phyloP scores from a whole-genome alignment of 2,329 filamentous ascomycete genomes.

The Teratosphaeria epicoccoides region DNA sequence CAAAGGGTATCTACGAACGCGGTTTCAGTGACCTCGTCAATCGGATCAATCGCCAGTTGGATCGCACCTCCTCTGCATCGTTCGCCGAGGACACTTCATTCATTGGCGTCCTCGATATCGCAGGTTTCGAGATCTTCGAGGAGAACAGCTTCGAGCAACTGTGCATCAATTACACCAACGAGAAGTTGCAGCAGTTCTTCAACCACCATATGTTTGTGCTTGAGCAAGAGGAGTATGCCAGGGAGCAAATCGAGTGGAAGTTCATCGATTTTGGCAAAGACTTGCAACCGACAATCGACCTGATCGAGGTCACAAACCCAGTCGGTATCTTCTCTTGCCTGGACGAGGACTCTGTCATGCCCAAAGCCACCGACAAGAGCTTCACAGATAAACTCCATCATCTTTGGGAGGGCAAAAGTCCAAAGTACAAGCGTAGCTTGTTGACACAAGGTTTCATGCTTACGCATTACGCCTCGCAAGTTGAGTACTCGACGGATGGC shows the following conservation, averaged over 20 bases:
- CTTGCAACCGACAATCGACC: constrained; percentile 90
- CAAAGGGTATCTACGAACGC: constrained; percentile 96
- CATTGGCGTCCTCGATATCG: constrained; percentile 97
- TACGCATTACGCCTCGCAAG: constrained; percentile 94
- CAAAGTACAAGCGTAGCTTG: constrained; percentile 82
- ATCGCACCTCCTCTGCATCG: constrained; percentile 59
- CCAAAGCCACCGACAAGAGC: constrained; percentile 90
- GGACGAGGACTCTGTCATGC: constrained; percentile 97
- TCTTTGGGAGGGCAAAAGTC: constrained; percentile 90
- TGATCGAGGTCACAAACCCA: constrained; percentile 91
- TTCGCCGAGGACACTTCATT: constrained; percentile 84
- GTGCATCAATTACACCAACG: constrained; percentile 99
- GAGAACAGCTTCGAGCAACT: constrained; percentile 97
- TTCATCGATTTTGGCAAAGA: constrained; percentile 99
- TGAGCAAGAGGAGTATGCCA: constrained; percentile 94
- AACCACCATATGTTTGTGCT: constrained; percentile 99
- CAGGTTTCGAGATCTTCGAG: constrained; percentile 97
- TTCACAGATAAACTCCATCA: constrained; percentile 98
- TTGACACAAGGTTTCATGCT: constrained; percentile 87
- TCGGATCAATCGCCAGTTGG: constrained; percentile 83
- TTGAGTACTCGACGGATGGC: constrained; percentile 88
- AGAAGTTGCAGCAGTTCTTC: constrained; percentile 98
- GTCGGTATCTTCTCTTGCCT: constrained; percentile 98
- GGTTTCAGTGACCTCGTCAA: constrained; percentile 86
- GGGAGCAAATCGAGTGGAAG: constrained; percentile 98